phyloP scores from a whole-genome alignment of 306 rosid species.

The Inga leiocalycina region DNA sequence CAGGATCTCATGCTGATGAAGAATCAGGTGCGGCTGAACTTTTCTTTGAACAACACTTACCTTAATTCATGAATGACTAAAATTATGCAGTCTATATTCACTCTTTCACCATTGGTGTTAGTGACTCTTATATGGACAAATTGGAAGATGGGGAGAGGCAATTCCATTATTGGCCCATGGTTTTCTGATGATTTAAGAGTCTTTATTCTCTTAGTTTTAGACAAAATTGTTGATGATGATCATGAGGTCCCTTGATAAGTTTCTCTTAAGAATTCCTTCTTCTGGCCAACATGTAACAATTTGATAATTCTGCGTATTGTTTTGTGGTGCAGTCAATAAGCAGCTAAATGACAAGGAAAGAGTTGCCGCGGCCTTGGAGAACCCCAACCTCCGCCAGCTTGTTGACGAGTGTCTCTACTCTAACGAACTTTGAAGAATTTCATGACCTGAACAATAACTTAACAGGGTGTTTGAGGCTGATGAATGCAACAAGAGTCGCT shows the following conservation, averaged over 20 bases:
- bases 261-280: constrained; percentile 17
- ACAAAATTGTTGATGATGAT: not conserved
- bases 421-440: constrained; percentile 69
- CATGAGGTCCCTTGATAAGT: not conserved
- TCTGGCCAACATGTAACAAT: constrained; percentile 24
- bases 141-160: not conserved
- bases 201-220: not conserved
- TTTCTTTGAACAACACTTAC: not conserved
- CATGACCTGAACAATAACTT: constrained; percentile 28
- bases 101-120: not conserved
- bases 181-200: not conserved
- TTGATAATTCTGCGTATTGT: constrained; percentile 13
- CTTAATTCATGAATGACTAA: not conserved
- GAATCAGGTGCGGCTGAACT: constrained; percentile 67
- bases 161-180: not conserved
- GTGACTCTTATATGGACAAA: not conserved
- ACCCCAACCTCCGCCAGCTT: constrained; percentile 95
- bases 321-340: constrained; percentile 71
- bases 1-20: constrained; percentile 95
- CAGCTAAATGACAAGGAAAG: constrained; percentile 95
- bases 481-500: constrained; percentile 23
- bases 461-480: constrained; percentile 31
- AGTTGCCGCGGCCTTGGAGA: constrained; percentile 94
- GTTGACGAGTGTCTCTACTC: constrained; percentile 94
- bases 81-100: not conserved